Percentiles rank a stretch among this genome's conserved stretches.
phyloP scores from a whole-genome alignment of 2,329 filamentous ascomycete genomes.

The Curvularia sp. region DNA sequence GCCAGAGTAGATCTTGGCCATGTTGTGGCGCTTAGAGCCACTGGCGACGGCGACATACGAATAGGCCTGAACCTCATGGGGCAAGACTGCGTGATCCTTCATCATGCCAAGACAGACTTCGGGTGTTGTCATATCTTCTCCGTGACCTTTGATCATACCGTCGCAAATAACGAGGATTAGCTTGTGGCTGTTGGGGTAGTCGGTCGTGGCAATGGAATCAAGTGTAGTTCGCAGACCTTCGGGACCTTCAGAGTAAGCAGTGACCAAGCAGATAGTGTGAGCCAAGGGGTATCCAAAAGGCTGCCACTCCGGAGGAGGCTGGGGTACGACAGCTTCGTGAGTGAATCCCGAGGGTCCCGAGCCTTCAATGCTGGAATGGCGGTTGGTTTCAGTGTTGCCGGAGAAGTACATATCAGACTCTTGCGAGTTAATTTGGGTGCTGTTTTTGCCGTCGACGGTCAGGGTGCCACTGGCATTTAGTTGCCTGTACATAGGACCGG shows the following conservation, averaged over 20 bases:
- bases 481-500: constrained; percentile 69
- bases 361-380: constrained; percentile 68
- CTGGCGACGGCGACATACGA: constrained; percentile 97
- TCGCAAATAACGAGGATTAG: constrained; percentile 95
- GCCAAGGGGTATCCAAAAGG: constrained; percentile 95
- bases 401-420: constrained; percentile 55
- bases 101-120: constrained; percentile 93
- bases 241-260: constrained; percentile 94
- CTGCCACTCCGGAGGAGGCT: constrained; percentile 96
- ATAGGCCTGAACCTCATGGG: constrained; percentile 84
- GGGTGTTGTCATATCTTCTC: constrained; percentile 84
- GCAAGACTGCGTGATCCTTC: constrained; percentile 82
- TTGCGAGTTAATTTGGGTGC: constrained; percentile 22
- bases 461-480: constrained; percentile 65
- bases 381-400: constrained; percentile 51
- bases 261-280: constrained; percentile 92
- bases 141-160: constrained; percentile 95
- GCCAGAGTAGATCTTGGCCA: constrained; percentile 97
- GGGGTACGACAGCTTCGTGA: constrained; percentile 92
- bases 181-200: constrained; percentile 99
- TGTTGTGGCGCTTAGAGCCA: constrained; percentile 97
- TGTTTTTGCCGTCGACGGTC: constrained; percentile 51
- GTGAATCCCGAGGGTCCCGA: constrained; percentile 92
- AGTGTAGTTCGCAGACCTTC: constrained; percentile 92
- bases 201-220: constrained; percentile 95